These are phyloP conservation scores for Arxiozyma bovina DNA, from an alignment of 1,139 yeast species.

Conservation along the genomic window DNA sequence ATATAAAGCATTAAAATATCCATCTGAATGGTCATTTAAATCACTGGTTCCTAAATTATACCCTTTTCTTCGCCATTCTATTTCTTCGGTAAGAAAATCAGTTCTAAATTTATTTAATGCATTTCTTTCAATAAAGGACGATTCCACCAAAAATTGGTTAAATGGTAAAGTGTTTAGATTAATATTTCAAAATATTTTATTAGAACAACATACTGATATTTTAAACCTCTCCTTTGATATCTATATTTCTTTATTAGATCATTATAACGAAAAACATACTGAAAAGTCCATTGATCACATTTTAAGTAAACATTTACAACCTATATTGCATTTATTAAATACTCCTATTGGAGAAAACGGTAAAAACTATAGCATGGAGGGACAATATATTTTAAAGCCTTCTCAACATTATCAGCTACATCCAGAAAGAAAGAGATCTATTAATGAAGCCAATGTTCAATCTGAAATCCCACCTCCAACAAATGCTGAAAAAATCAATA, in stretches of 20 bases:
- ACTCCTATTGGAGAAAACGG: constrained; percentile 95
- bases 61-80: constrained; percentile 90
- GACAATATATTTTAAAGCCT: constrained; percentile 65
- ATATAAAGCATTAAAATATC: constrained; percentile 43
- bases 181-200: constrained; percentile 74
- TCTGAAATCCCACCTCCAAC: constrained; percentile 44
- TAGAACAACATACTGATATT: constrained; percentile 79
- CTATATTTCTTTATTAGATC: constrained; percentile 48
- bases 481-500: constrained; percentile 57
- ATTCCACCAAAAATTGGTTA: constrained; percentile 66
- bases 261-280: constrained; percentile 35
- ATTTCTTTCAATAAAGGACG: constrained; percentile 63
- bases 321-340: constrained; percentile 64
- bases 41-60: constrained; percentile 80
- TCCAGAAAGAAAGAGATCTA: constrained; percentile 28
- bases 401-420: constrained; percentile 37
- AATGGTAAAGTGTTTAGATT: constrained; percentile 63
- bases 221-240: constrained; percentile 55
- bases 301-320: constrained; percentile 46
- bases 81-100: constrained; percentile 82
- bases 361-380: constrained; percentile 77
- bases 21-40: constrained; percentile 49
- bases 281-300: constrained; percentile 40
- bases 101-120: constrained; percentile 75
- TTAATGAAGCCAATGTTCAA: constrained; percentile 16